Evolutionary conservation across 1,284 basidiomycete genomes (phyloP), one percentile per base, ranked within the genome.

Genomic region (Ceratobasidium sp.): DNA sequence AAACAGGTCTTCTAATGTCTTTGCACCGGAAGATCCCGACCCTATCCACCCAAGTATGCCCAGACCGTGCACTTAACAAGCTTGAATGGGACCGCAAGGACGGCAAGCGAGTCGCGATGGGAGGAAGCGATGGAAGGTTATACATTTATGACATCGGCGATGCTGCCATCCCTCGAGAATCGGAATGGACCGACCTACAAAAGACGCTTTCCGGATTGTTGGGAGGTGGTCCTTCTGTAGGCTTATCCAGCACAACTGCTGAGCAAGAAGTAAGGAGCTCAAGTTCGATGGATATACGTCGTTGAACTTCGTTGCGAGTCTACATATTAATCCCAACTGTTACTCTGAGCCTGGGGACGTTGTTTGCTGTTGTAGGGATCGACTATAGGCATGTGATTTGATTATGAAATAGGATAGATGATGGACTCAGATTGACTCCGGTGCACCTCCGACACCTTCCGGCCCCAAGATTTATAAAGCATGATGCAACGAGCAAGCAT

Each of bases 111-210:
- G 93, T 90, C 2, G 97, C 94, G 0, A 84, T 97, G 47, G 98
- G 96, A 33, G 94, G 94, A 15, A 94, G 94, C 79, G 97, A 99
- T 80, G 98, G 98, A 26, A 91, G 90, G 78, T 84, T 99, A 75
- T 97, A 98, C 84, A 89, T 99, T 51, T 98, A 98, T 83, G 96
- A 97, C 81, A 91, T 97, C 78, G 94, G 94, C n/a, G 95, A 97
- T 81, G 91, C 93, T 87, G 91, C 90, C 1, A 87, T 93, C 23
- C 93, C 94, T 3, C 86, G 93, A 77, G 95, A 97, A 84, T 88
- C 89, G 5, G 95, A 97, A 83, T 97, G 95, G 95, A 89, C 89
- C 7, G 94, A 97, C 80, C 83, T 97, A 85, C 95, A 96, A 83
- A 93, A 93, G 86, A 92, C 91, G 20, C 82, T 96, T 31, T 87